These are phyloP conservation scores for Trichosporon faecale DNA, from an alignment of 1,284 basidiomycete species.

Conservation along the genomic window DNA sequence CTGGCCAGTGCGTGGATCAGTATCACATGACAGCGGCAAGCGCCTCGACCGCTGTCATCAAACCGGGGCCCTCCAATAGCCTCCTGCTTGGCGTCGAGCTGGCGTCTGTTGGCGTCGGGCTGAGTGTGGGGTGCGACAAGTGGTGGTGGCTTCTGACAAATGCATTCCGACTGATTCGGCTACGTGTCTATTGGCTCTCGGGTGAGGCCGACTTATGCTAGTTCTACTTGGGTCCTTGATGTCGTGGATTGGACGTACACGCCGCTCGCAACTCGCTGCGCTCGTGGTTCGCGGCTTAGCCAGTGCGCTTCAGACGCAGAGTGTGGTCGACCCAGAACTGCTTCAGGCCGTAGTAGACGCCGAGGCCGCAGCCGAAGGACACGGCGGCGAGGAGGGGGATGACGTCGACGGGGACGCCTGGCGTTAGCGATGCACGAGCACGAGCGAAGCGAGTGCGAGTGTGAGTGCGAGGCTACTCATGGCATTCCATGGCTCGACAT, in stretches of 20 bases:
- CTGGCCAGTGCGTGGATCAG: background rate
- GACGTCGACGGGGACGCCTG: conserved; percentile 5
- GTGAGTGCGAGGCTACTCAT: too few species aligned
- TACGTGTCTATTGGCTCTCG: background rate
- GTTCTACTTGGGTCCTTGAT: background rate
- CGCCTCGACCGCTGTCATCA: too few species aligned
- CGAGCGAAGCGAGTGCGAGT: background rate
- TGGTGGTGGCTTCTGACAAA: background rate
- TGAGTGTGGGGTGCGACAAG: background rate
- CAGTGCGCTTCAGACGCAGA: background rate
- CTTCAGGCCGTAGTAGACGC: background rate
- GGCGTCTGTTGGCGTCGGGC: too few species aligned
- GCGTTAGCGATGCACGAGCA: background rate
- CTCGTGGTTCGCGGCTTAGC: background rate
- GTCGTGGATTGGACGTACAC: too few species aligned
- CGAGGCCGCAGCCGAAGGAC: background rate
- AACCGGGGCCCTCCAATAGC: too few species aligned
- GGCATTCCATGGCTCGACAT: too few species aligned
- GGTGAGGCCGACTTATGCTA: background rate
- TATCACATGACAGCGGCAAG: background rate
- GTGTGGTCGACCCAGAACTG: conserved; percentile 6
- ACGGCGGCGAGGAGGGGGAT: conserved; percentile 1
- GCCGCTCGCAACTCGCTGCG: background rate
- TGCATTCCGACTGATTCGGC: background rate
- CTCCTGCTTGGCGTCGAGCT: too few species aligned